Conservation (phyloP, 1,284 basidiomycete species). For the Clitocybe nebularis region DNA sequence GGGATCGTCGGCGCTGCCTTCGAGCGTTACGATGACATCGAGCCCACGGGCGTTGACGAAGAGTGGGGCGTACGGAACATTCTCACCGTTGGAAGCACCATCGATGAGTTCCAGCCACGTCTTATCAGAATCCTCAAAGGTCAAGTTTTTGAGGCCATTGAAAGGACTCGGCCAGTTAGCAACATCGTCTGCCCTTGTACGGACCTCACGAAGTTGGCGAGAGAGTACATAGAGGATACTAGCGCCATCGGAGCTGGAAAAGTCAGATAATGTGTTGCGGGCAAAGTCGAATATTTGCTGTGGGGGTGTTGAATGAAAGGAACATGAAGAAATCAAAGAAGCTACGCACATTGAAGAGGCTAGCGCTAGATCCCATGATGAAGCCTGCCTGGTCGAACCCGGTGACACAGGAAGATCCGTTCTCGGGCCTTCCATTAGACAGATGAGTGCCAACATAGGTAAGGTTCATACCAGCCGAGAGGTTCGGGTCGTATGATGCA, state of each 20-base stretch:
- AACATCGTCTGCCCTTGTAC: constrained; percentile 53
- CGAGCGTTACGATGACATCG: constrained; percentile 70
- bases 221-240: constrained; percentile 43
- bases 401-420: constrained; percentile 52
- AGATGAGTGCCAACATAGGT: constrained; percentile 59
- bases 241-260: constrained; percentile 33
- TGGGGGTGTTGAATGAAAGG: constrained; percentile 1
- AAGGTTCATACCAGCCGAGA: constrained; percentile 58
- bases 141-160: constrained; percentile 38
- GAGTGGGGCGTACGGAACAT: constrained; percentile 61
- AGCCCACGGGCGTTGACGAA: constrained; percentile 60
- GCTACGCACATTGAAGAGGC: constrained; percentile 53
- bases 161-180: constrained; percentile 70
- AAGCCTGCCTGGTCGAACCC: constrained; percentile 67
- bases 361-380: constrained; percentile 62
- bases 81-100: constrained; percentile 58
- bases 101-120: constrained; percentile 57
- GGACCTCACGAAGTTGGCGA: constrained; percentile 43
- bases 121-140: constrained; percentile 45
- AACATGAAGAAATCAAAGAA: background rate
- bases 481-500: constrained; percentile 63
- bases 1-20: constrained; percentile 58
- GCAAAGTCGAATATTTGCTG: constrained; percentile 49
- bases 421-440: constrained; percentile 43
- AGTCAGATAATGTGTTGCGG: constrained; percentile 37